phyloP scores from a whole-genome alignment of 257 asterid species.

The Linderniella brevidens region DNA sequence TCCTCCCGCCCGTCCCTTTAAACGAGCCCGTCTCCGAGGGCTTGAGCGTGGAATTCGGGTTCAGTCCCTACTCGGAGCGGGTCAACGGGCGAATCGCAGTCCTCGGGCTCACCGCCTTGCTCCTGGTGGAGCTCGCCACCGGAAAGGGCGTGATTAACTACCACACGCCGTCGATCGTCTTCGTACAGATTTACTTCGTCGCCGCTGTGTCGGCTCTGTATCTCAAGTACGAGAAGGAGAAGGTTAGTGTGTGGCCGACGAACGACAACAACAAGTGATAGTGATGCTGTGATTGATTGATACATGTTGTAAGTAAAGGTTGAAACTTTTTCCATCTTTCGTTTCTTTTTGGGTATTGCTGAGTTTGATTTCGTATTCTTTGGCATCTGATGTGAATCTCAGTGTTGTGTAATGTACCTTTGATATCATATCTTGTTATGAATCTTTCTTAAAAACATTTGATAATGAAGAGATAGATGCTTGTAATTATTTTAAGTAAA shows the following conservation, averaged over 20 bases:
- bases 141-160: slow-evolving; percentile 70
- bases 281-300: too few relatives aligned
- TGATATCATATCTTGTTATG: too few relatives aligned
- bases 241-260: slow-evolving; percentile 60
- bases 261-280: too few relatives aligned
- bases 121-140: slow-evolving; percentile 81
- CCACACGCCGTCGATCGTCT: slow-evolving; percentile 72
- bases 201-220: slow-evolving; percentile 77
- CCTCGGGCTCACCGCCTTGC: slow-evolving; percentile 62
- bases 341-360: too few relatives aligned
- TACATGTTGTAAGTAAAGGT: too few relatives aligned
- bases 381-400: too few relatives aligned
- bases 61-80: slow-evolving; percentile 72
- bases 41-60: slow-evolving; percentile 77
- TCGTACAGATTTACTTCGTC: slow-evolving; percentile 66
- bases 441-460: too few relatives aligned
- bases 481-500: too few relatives aligned
- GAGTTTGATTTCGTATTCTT: too few relatives aligned
- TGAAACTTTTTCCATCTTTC: too few relatives aligned
- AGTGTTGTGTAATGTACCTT: too few relatives aligned
- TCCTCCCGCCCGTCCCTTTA: slow-evolving; percentile 70
- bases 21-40: slow-evolving; percentile 45
- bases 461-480: too few relatives aligned
- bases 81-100: slow-evolving; percentile 68
- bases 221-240: slow-evolving; percentile 71